Evolutionary conservation across 768 basidiomycete genomes (phyloP).

Genomic region (Gelatoporia subvermispora): DNA sequence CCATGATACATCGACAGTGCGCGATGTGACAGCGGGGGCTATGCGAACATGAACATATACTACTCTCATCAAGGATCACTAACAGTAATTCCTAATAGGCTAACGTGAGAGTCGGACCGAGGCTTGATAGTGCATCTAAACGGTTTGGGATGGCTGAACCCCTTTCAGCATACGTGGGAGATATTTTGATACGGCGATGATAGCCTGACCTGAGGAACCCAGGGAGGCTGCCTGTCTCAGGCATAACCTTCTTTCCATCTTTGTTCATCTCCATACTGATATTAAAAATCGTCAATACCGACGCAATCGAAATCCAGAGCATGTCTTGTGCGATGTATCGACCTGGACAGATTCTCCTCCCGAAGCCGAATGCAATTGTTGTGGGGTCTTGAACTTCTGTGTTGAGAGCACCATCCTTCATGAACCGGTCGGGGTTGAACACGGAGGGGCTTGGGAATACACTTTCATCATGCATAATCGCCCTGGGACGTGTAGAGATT

Average conservation of each 20-base stretch:
- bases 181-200: too few species aligned
- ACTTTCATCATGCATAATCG: slow-evolving; percentile 38
- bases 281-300: slow-evolving; percentile 20
- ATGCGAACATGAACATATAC: too few species aligned
- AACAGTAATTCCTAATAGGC: too few species aligned
- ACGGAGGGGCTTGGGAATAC: too few species aligned
- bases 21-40: too few species aligned
- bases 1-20: too few species aligned
- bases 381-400: slow-evolving; percentile 11
- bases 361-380: slow-evolving; percentile 16
- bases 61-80: too few species aligned
- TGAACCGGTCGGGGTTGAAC: slow-evolving; percentile 23
- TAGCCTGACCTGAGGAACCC: slow-evolving; percentile 18
- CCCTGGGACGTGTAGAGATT: slow-evolving; percentile 22
- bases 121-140: slow-evolving; percentile 17
- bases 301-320: slow-evolving; percentile 22
- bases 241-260: slow-evolving; percentile 19
- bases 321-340: slow-evolving; percentile 19
- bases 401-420: slow-evolving; percentile 16
- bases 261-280: slow-evolving; percentile 20
- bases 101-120: slow-evolving; percentile 9
- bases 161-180: too few species aligned
- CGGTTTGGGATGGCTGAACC: slow-evolving; percentile 13
- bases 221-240: slow-evolving; percentile 16
- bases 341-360: slow-evolving; percentile 25